Evolutionary conservation across 108 stramenopile genomes (phyloP), one percentile per base, ranked within the genome.

Genomic region (Nannochloropsis gaditana): DNA sequence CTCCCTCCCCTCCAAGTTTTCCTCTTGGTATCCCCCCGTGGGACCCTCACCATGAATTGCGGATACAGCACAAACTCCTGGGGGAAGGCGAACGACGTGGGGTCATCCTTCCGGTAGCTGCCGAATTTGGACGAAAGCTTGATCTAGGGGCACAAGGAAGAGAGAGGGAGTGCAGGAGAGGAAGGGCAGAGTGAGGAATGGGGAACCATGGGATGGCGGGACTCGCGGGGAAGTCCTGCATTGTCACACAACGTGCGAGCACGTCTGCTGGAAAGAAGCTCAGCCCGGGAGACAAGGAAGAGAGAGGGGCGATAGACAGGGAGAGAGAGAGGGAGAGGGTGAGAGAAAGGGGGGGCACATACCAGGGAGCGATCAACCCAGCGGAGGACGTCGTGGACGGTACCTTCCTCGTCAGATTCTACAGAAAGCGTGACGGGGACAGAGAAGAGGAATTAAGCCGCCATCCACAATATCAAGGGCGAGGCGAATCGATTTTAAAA

Each of bases 121-220:
- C 98, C 99, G 92, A 99, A 99, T 86, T 96, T 97, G 84, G 96
- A 86, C 89, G 96, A 97, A 80, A 99, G 92, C 4, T 97, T 93
- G 93, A 99, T 99, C 44, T 50, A 15, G 47, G 1, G 47, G 15
- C 11, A 10, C 47, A 50, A 15, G 47, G 47, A 15, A 15, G 47
- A 15, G 47, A 11, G 47, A 15, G 15, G 47, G 47, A 15, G 11
- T 11, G 1, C 11, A 15, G 47, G 47, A 11, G 11, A 15, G 15
- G 47, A 15, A 15, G 15, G 47, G 47, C 11, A 50, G 47, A 15
- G 47, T 11, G 47, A 15, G 47, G 15, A 15, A 15, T 10, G 15
- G 47, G 47, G 47, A 50, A 1, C 11, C 11, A 50, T 10, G 47
- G 47, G 15, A 31, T 31, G 31, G 31, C 31, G 31, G 31, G 31